Percentiles rank a stretch among this genome's conserved stretches.
phyloP scores from a whole-genome alignment of 768 basidiomycete species.

The Lyophyllum shimeji region DNA sequence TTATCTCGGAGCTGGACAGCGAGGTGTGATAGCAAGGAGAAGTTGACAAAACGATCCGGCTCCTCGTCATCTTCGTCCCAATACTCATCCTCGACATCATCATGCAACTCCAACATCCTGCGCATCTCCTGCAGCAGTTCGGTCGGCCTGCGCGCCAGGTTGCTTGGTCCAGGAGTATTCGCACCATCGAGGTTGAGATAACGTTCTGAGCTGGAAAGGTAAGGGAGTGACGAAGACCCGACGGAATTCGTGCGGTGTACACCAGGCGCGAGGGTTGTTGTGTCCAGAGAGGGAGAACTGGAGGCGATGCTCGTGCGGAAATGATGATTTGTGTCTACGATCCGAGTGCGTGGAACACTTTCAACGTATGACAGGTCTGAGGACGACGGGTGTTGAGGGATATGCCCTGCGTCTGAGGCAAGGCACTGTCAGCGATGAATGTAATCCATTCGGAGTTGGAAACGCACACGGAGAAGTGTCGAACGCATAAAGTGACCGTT shows the following conservation, averaged over 20 bases:
- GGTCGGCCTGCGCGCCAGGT: constrained; percentile 15
- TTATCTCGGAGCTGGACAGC: constrained; percentile 87
- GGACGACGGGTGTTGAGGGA: constrained; percentile 6
- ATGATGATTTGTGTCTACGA: not conserved
- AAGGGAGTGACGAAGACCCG: not conserved
- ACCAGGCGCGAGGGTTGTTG: not conserved
- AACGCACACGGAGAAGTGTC: constrained; percentile 3
- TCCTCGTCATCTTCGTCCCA: constrained; percentile 49
- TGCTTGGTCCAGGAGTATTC: constrained; percentile 16
- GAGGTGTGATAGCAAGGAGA: constrained; percentile 82
- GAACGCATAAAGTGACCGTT: not conserved
- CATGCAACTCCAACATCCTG: constrained; percentile 19
- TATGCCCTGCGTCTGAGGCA: not conserved
- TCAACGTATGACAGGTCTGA: constrained; percentile 19
- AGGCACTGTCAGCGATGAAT: not conserved
- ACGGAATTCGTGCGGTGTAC: not conserved
- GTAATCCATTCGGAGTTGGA: not conserved
- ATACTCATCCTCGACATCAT: constrained; percentile 46
- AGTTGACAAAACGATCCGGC: constrained; percentile 82
- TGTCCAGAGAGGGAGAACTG: not conserved
- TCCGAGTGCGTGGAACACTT: not conserved
- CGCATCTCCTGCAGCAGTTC: constrained; percentile 15
- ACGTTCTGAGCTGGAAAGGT: constrained; percentile 10
- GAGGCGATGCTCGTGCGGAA: not conserved
- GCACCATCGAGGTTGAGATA: constrained; percentile 8